These are phyloP conservation scores for Suillus subaureus DNA, from an alignment of 768 basidiomycete genomes.

Conservation along the genomic window DNA sequence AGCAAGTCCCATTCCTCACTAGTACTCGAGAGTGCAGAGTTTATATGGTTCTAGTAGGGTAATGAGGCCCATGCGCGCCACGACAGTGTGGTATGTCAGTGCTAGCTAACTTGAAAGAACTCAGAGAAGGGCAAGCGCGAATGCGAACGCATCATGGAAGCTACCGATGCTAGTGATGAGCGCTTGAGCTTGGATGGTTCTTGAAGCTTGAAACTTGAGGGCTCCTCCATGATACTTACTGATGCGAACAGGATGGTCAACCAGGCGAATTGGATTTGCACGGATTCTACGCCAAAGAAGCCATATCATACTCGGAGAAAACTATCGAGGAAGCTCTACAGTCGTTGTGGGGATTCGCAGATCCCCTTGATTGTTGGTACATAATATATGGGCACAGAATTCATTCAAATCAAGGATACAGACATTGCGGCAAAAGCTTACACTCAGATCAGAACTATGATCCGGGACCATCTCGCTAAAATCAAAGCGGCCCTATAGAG, in stretches of 20 bases:
- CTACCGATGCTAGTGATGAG: background rate
- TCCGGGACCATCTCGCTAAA: constrained; percentile 64
- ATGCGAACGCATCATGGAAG: constrained; percentile 58
- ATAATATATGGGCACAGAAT: constrained; percentile 25
- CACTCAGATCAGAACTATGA: constrained; percentile 49
- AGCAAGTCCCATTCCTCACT: background rate
- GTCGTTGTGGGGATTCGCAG: constrained; percentile 45
- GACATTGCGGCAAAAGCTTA: constrained; percentile 64
- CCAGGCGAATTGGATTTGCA: constrained; percentile 48
- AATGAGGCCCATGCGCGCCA: constrained; percentile 39
- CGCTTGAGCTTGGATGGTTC: background rate
- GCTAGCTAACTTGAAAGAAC: constrained; percentile 62
- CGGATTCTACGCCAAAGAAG: constrained; percentile 89
- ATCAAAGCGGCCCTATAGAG: constrained; percentile 53
- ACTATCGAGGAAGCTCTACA: constrained; percentile 61
- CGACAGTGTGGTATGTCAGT: constrained; percentile 31
- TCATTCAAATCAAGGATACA: constrained; percentile 20
- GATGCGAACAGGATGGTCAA: too few relatives aligned
- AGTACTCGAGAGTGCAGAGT: background rate
- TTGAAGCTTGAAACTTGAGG: too few relatives aligned
- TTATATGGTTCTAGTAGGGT: constrained; percentile 59
- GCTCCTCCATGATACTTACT: too few relatives aligned
- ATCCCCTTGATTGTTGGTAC: constrained; percentile 83
- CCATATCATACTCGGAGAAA: constrained; percentile 55
- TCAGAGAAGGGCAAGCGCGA: constrained; percentile 79